Evolutionary conservation across 345 rosid genomes (phyloP), one percentile per base, ranked within the genome.

Genomic region (Citropsis articulata): DNA sequence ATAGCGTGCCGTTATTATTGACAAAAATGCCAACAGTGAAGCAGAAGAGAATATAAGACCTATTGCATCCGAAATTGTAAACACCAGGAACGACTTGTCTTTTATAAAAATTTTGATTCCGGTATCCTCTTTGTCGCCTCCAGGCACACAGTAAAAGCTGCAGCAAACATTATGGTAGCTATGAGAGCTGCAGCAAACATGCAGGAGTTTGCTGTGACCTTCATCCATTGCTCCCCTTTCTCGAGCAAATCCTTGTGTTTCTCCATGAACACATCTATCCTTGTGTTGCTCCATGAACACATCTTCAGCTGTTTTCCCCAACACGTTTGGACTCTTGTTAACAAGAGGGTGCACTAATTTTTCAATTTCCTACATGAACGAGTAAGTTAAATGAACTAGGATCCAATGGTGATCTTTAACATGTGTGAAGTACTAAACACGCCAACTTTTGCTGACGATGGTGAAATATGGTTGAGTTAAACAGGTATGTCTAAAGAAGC

Each of bases 161-260:
- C 80, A 28, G 80, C 73, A 33, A 77, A 77, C 24, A 62, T 61
- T 16, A 77, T 22, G 1, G 81, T 77, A 5, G 56, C 75, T 4
- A 81, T 77, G n/a, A 81, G 75, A 10, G 81, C 66, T 18, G 80
- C 75, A 3, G 68, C 78, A 55, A 81, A 63, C 24, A 56, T 76
- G 38, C 69, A 75, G 13, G 79, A 80, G 16, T n/a, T 69, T 35
- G 76, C 40, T 19, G 76, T 63, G 22, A 63, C 67, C 27, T 77
- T 81, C 80, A 72, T 72, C 77, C 80, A 76, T 66, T 50, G 59
- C 68, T 66, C 80, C 13, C 74, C 77, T 16, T 81, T 70, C 35
- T 45, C 53, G 0, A 45, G 69, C 69, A 81, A 72, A 2, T 8
- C 33, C 28, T 55, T 36, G 9, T 36, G 40, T 53, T 71, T 38